Evolutionary conservation across 371 early-diverging fungal species (phyloP).

Genomic region (Apophysomyces trapeziformis): DNA sequence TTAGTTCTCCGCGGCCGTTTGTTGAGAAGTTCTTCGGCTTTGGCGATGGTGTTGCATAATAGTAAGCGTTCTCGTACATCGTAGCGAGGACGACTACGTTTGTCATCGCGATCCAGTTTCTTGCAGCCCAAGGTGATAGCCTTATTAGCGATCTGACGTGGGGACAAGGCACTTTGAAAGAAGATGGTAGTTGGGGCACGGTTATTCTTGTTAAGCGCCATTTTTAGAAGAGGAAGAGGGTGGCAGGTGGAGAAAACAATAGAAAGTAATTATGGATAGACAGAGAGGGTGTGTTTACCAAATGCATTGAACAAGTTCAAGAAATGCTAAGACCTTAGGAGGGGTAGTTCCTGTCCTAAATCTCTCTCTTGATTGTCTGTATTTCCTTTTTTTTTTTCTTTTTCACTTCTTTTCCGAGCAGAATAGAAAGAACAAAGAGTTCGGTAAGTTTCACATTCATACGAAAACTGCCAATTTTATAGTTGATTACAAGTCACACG

Average conservation of each 20-base stretch:
- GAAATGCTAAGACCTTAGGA: neutral
- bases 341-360: neutral
- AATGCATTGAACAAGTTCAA: slow-evolving; percentile 2
- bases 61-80: slow-evolving; percentile 43
- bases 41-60: slow-evolving; percentile 36
- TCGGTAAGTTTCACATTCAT: no score
- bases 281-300: neutral
- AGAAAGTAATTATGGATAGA: neutral
- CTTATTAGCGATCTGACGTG: slow-evolving; percentile 47
- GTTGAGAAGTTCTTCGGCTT: slow-evolving; percentile 42
- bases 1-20: slow-evolving; percentile 34
- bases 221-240: neutral
- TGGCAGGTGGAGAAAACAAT: neutral
- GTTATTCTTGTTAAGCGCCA: slow-evolving; percentile 13
- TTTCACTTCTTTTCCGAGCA: neutral
- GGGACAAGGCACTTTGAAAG: slow-evolving; percentile 30
- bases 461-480: neutral
- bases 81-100: slow-evolving; percentile 38
- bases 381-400: neutral
- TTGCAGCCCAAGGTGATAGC: slow-evolving; percentile 39
- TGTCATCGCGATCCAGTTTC: slow-evolving; percentile 45
- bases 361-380: neutral
- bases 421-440: neutral
- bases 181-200: slow-evolving; percentile 28
- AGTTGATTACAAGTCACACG: neutral